A percentile compares a stretch with the other conserved stretches of the same genome.
These are phyloP conservation scores for Gaeumannomyces sp. DNA, from an alignment of 2,329 filamentous ascomycete species.

Conservation along the genomic window DNA sequence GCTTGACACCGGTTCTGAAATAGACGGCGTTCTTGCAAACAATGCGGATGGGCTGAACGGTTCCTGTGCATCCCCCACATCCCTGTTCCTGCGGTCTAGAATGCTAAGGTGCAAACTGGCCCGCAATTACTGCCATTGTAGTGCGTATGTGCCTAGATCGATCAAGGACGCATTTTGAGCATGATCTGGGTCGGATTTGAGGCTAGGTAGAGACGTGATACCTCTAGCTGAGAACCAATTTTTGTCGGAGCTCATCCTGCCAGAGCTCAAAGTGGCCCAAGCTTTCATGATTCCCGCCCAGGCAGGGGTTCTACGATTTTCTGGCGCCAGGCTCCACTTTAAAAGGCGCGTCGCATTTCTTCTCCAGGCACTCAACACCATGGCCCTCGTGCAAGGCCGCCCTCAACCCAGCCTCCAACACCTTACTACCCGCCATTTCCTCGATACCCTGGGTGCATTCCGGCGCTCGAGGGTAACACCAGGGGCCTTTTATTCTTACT, in stretches of 20 bases:
- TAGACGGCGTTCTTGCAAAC: conserved; percentile 15
- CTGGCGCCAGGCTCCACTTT: neutral
- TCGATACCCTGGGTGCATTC: neutral
- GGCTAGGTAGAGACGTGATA: too few relatives aligned
- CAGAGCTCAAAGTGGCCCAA: conserved; percentile 17
- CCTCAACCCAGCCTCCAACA: neutral
- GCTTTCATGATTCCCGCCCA: conserved; percentile 18
- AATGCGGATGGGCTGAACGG: conserved; percentile 2
- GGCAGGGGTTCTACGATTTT: neutral
- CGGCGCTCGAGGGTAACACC: neutral
- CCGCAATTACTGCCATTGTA: too few relatives aligned
- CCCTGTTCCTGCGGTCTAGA: neutral
- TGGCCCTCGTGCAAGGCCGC: neutral
- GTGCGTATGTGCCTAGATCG: too few relatives aligned
- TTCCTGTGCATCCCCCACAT: neutral
- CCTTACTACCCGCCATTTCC: neutral
- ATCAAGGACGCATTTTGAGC: too few relatives aligned
- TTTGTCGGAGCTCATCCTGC: too few relatives aligned
- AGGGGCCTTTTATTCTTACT: neutral
- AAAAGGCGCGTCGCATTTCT: conserved; percentile 7
- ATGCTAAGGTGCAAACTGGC: too few relatives aligned
- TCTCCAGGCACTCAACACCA: neutral
- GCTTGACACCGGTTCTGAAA: conserved; percentile 9
- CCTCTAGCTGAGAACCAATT: too few relatives aligned
- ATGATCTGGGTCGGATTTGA: too few relatives aligned